These are phyloP conservation scores for Penicillium angulare DNA, from an alignment of 495 filamentous ascomycete species.

Conservation along the genomic window DNA sequence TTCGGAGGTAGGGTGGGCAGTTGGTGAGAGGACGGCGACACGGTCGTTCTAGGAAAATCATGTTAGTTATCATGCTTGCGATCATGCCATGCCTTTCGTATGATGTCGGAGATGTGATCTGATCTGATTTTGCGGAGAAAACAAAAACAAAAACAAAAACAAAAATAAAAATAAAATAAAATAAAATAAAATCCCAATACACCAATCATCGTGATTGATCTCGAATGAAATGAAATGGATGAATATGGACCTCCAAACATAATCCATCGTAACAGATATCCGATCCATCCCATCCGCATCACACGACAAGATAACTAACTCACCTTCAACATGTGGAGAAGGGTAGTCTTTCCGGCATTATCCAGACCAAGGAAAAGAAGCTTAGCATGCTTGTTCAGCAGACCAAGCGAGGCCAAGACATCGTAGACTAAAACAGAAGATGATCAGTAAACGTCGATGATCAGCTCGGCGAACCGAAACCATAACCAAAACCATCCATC, in stretches of 20 bases:
- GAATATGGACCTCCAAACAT: too few relatives aligned
- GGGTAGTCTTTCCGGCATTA: constrained; percentile 96
- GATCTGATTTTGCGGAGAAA: too few relatives aligned
- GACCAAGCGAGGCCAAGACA: constrained; percentile 82
- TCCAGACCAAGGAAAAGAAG: constrained; percentile 92
- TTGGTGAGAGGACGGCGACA: constrained; percentile 89
- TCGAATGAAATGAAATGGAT: too few relatives aligned
- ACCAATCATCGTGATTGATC: too few relatives aligned
- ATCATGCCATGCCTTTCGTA: constrained; percentile 5
- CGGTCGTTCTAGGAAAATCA: constrained; percentile 69
- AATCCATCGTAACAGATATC: not conserved
- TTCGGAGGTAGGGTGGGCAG: constrained; percentile 88
- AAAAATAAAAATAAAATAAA: too few relatives aligned
- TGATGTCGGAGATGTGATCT: too few relatives aligned
- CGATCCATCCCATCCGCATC: not conserved
- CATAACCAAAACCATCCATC: constrained; percentile 8
- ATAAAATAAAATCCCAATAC: too few relatives aligned
- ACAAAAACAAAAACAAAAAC: too few relatives aligned
- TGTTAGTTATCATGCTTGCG: constrained; percentile 7
- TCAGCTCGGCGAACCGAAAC: too few relatives aligned
- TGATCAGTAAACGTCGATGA: constrained; percentile 18
- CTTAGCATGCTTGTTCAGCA: constrained; percentile 96
- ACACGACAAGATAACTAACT: constrained; percentile 22
- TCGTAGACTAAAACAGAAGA: constrained; percentile 72
- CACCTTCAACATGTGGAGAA: constrained; percentile 91